phyloP scores from a whole-genome alignment of 768 basidiomycete species.

The Rhodotorula kratochvilovae region DNA sequence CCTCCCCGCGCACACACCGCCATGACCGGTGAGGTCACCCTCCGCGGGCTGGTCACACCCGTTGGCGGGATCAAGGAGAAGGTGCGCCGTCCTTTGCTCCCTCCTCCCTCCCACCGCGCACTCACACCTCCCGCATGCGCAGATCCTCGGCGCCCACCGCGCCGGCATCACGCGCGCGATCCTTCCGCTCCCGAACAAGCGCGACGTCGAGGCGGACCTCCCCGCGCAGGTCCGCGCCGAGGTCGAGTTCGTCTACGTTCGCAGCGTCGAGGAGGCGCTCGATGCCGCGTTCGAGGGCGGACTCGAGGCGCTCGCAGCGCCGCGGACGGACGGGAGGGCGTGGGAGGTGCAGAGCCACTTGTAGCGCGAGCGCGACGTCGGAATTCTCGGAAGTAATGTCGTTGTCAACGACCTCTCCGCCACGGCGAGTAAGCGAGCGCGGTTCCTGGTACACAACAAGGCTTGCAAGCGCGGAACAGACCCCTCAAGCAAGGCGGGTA shows the following conservation, averaged over 20 bases:
- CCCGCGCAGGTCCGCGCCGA: constrained; percentile 65
- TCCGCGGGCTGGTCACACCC: constrained; percentile 72
- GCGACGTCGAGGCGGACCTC: constrained; percentile 82
- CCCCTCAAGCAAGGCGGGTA: background rate
- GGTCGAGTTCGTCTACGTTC: constrained; percentile 77
- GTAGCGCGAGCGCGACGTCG: background rate
- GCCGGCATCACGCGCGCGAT: constrained; percentile 78
- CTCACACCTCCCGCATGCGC: constrained; percentile 2
- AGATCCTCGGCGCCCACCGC: constrained; percentile 79
- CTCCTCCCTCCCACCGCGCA: background rate
- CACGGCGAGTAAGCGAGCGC: background rate
- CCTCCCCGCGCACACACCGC: constrained; percentile 49
- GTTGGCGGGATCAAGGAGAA: constrained; percentile 46
- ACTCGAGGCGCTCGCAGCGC: background rate
- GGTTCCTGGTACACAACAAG: background rate
- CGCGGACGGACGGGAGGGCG: background rate
- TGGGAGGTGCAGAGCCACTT: constrained; percentile 1
- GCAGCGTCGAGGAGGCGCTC: constrained; percentile 70
- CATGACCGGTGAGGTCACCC: constrained; percentile 91
- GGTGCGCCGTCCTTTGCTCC: constrained; percentile 14
- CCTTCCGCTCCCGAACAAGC: constrained; percentile 74
- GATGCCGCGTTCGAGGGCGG: constrained; percentile 64
- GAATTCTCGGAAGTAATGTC: background rate
- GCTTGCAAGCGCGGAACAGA: background rate
- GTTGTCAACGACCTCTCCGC: background rate